Percentiles rank a stretch among this genome's conserved stretches.
Conservation (phyloP, 2,329 filamentous ascomycete genomes). For the Thielaviopsis cerberus region DNA sequence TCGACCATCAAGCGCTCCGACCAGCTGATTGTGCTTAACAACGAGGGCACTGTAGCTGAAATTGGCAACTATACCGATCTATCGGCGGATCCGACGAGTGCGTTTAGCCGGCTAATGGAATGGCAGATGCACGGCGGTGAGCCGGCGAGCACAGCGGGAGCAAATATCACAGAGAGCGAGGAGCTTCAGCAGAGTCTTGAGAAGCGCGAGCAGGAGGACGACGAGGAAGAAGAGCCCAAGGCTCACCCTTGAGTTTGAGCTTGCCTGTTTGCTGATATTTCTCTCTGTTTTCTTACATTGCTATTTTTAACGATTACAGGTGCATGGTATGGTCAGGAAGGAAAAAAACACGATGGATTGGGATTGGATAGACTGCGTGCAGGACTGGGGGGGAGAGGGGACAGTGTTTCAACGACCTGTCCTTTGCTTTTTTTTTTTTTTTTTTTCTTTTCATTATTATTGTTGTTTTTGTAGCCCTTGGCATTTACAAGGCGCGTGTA, state of each 20-base stretch:
- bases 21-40: slow-evolving; percentile 76
- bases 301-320: not conserved
- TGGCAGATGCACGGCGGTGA: slow-evolving; percentile 92
- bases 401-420: not conserved
- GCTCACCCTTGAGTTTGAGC: not conserved
- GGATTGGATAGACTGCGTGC: not conserved
- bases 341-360: not conserved
- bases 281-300: no score
- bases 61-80: slow-evolving; percentile 69
- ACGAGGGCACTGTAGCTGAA: slow-evolving; percentile 76
- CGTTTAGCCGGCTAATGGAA: slow-evolving; percentile 92
- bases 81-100: slow-evolving; percentile 52
- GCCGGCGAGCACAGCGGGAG: slow-evolving; percentile 17
- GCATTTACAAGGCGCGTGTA: slow-evolving; percentile 1
- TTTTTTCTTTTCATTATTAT: not conserved
- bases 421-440: not conserved
- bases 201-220: slow-evolving; percentile 18
- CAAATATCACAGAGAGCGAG: slow-evolving; percentile 32
- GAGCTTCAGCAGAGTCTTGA: slow-evolving; percentile 32
- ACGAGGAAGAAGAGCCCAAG: slow-evolving; percentile 15
- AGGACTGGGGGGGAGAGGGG: no score
- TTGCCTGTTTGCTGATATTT: not conserved
- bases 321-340: not conserved
- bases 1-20: slow-evolving; percentile 95
- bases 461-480: not conserved